Conservation (phyloP, 1,139 yeast species). For the Saccharomycopsis crataegensis region DNA sequence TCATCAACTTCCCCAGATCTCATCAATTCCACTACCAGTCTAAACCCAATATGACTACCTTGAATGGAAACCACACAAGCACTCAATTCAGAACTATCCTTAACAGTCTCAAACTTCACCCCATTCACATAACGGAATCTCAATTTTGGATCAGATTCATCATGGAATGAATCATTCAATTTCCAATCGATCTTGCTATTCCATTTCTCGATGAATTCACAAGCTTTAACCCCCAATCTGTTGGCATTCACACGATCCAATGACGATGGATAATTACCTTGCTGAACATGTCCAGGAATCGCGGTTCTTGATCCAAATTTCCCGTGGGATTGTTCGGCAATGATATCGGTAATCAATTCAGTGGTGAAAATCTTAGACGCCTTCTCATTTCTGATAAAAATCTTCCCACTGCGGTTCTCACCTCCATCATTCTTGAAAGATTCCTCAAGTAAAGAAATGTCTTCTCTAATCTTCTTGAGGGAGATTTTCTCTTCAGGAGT, state of each 20-base stretch:
- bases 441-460: conserved; percentile 48
- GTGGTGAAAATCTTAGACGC: conserved; percentile 82
- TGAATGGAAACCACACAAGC: conserved; percentile 67
- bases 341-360: conserved; percentile 71
- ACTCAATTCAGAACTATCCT: conserved; percentile 32
- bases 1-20: conserved; percentile 47
- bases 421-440: conserved; percentile 54
- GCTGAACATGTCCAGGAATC: conserved; percentile 97
- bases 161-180: conserved; percentile 25
- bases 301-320: conserved; percentile 91
- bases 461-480: conserved; percentile 52
- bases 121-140: conserved; percentile 37
- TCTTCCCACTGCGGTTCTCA: conserved; percentile 67
- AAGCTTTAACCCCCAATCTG: conserved; percentile 81
- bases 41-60: conserved; percentile 55
- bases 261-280: conserved; percentile 94
- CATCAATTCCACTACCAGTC: conserved; percentile 49
- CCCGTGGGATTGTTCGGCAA: conserved; percentile 68
- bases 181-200: conserved; percentile 24
- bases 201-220: conserved; percentile 71
- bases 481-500: conserved; percentile 66
- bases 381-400: conserved; percentile 76
- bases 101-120: conserved; percentile 32
- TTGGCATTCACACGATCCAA: conserved; percentile 91
- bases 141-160: conserved; percentile 29